Base-by-base conservation (phyloP, 2,329 filamentous ascomycete species). In the Colletotrichum liriopes region DNA sequence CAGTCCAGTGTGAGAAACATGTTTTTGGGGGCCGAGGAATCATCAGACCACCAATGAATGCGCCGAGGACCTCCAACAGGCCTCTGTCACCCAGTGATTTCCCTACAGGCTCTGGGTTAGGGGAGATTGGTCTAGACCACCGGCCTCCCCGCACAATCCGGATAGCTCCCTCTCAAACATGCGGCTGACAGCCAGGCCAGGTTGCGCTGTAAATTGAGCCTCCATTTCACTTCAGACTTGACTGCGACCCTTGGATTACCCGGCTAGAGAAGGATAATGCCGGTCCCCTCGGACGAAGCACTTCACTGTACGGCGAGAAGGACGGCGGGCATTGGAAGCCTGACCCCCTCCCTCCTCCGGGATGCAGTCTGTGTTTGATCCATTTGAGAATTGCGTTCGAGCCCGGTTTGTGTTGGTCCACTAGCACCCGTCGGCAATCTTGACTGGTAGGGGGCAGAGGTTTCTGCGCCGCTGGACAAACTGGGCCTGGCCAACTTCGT, bases 121-220 rank as follows among this genome's bases (percentile, higher is more conserved):
- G 69, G 69, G 59, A 69, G 69, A 64, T 60, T 14, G 59, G 69
- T 49, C 65, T 72, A 72, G 65, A 72, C 54, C 69, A 47, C 59
- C 65, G 59, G 65, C 11, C 59, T 60, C 65, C 69, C 65, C 69
- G 65, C 59, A 60, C 45, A 61, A 69, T 26, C 54, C 45, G 23
- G 23, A 43, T 29, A 43, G 54, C 61, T 35, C 54, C 54, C 59
- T 60, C 39, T 35, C 29, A 49, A 37, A 49, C 54, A 54, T 64
- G 69, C 65, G 65, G 65, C 59, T 69, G 37, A 54, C 65, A 39
- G 51, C 18, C 61, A 26, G 37, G 26, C 49, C 20, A 45, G 35
- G 32, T 35, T 29, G 26, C 18, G 26, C 41, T 51, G 61, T 43
- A 29, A 59, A 16, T 20, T 47, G 60, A 58, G 52, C 60, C 61